Evolutionary conservation across 257 asterid species (phyloP).

Genomic region (Rubia yunnanensis): DNA sequence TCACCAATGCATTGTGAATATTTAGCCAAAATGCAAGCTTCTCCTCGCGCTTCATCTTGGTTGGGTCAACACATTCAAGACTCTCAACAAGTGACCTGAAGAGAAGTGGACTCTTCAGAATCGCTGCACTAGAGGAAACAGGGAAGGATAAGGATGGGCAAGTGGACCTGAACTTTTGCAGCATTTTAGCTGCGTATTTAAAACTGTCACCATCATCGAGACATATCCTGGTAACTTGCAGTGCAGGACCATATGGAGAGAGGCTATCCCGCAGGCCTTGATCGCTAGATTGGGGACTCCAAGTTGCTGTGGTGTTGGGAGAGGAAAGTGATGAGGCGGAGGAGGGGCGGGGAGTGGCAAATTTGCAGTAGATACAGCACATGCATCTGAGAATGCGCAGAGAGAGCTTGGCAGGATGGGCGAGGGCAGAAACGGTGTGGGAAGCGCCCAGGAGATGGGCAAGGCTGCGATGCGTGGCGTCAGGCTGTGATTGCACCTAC

Average conservation of each 20-base stretch:
- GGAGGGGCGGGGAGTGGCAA: conserved; percentile 53
- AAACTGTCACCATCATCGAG: conserved; percentile 64
- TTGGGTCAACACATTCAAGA: conserved; percentile 70
- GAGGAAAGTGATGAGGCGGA: conserved; percentile 69
- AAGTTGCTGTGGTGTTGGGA: conserved; percentile 67
- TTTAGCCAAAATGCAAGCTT: conserved; percentile 83
- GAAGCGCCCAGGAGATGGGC: conserved; percentile 71
- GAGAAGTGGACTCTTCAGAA: conserved; percentile 9
- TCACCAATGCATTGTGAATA: conserved; percentile 84
- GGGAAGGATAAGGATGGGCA: too few species aligned
- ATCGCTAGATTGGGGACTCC: conserved; percentile 64
- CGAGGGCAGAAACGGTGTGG: conserved; percentile 28
- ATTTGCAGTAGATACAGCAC: conserved; percentile 72
- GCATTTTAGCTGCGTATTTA: conserved; percentile 62
- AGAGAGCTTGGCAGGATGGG: conserved; percentile 58
- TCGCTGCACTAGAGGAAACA: too few species aligned
- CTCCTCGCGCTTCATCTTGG: conserved; percentile 74
- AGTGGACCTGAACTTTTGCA: conserved; percentile 78
- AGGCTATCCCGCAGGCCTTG: too few species aligned
- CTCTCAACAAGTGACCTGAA: conserved; percentile 68
- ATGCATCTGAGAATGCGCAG: conserved; percentile 69
- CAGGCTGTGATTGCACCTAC: conserved; percentile 49
- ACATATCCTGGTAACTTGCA: conserved; percentile 47
- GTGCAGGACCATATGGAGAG: conserved; percentile 41
- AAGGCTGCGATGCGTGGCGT: conserved; percentile 46